A percentile compares a stretch with the other conserved stretches of the same genome.
Evolutionary conservation across 331 rosid genomes (phyloP).

Genomic region (Pyracantha coccinea): DNA sequence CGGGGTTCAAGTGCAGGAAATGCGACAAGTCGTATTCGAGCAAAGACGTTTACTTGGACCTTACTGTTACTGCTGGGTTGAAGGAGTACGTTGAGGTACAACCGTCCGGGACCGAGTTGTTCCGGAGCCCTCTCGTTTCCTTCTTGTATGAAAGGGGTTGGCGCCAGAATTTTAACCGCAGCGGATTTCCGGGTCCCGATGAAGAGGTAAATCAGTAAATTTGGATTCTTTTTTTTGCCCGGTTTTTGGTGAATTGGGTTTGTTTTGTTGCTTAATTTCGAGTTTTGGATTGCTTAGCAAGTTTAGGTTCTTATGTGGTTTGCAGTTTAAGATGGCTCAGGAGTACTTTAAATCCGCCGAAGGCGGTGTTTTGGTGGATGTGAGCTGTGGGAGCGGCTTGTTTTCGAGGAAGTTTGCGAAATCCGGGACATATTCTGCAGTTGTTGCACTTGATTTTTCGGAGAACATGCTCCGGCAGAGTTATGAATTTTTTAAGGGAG

Average conservation of each 20-base stretch:
- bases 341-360: conserved; percentile 62
- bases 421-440: conserved; percentile 62
- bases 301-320: neutral
- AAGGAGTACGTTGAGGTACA: conserved; percentile 65
- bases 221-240: neutral
- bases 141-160: conserved; percentile 96
- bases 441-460: conserved; percentile 81
- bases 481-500: conserved; percentile 74
- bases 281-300: neutral
- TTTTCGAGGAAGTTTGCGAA: conserved; percentile 78
- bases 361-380: conserved; percentile 86
- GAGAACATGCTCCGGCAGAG: conserved; percentile 93
- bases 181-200: conserved; percentile 94
- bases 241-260: neutral
- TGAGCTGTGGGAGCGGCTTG: conserved; percentile 92
- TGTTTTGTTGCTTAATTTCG: neutral
- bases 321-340: conserved; percentile 88
- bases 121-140: conserved; percentile 95
- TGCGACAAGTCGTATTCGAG: conserved; percentile 80
- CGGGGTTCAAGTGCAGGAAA: conserved; percentile 74
- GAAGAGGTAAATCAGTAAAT: conserved; percentile 52
- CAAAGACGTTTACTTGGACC: conserved; percentile 69
- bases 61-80: conserved; percentile 68
- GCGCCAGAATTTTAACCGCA: conserved; percentile 79
- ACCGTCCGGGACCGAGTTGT: conserved; percentile 62